Base-by-base conservation (phyloP, 2,329 filamentous ascomycete genomes). In the Emydomyces testavorans region DNA sequence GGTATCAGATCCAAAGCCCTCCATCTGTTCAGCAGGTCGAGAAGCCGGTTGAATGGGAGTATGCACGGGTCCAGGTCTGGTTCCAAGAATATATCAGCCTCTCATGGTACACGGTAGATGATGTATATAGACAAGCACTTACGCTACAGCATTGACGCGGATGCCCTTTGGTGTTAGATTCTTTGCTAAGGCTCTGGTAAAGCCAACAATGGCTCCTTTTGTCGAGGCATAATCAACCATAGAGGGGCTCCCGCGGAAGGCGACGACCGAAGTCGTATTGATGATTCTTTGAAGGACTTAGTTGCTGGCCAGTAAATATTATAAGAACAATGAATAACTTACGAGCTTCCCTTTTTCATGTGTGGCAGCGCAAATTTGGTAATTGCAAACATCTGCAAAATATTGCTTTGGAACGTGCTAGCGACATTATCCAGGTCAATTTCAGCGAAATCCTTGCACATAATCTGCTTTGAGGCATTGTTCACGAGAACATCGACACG, bases 301-400 rank as follows among this genome's bases (percentile, higher is more conserved):
- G n/a, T 11, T 18, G 5, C 4, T n/a, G 10, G 8, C 18, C 39
- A 13, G 11, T 20, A 34, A 5, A 34, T 46, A 20, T 21, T n/a
- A 3, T 24, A n/a, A 28, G 10, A 1, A 16, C 7, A 16, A 37
- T 20, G 21, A 15, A 11, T 4, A 26, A 63, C 68, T 52, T 52
- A 71, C 69, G 65, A 69, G 38, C 63, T 63, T 3, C 74, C 73
- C 43, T 63, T 67, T 48, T 70, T 65, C 74, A 79, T 75, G 53
- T 78, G 71, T 4, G 71, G 70, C 6, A 79, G 58, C 0, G 75
- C 67, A 51, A 70, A 78, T 57, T 79, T 79, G 4, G 73, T 73
- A 51, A 79, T 65, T n/a, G 75, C 74, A 56, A 80, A 76, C 66
- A 78, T 78, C 47, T 73, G 70, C 6, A 77, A 54, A 26, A 79